Evolutionary conservation across 345 rosid genomes (phyloP), one percentile per base, ranked within the genome.

Genomic region (Turritis glabra): DNA sequence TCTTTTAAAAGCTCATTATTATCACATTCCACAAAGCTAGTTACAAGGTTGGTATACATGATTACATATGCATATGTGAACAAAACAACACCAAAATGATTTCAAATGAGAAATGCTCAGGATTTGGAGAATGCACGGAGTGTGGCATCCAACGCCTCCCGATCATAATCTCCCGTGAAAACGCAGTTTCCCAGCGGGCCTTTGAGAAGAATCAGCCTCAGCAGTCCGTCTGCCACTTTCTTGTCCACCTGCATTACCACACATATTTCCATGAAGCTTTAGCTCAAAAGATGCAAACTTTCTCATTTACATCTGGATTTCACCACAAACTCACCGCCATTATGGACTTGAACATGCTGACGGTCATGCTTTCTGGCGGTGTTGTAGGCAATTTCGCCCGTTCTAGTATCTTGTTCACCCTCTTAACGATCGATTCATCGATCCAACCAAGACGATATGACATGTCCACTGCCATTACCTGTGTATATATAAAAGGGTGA

Each of bases 391-490:
- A 79, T 67, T 89, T 95, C 3, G 97, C 92, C 64, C 79, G 84
- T 59, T 76, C 58, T 70, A 92, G 66, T 77, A 95, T 96, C 58
- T 79, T 82, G 63, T 80, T 72, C 30, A 87, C 87, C 60, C 97
- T 86, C 60, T 84, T 82, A 29, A 96, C 97, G 9, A 96, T 83
- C 3, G 93, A 85, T 44, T 87, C 84, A 29, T 96, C 98, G 27
- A 96, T 90, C 99, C 99, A 96, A 73, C 99, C 98, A 59, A 92
- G 98, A 69, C 97, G 94, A 80, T 88, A 80, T 64, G 99, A 95
- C 98, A 95, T 86, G 87, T 95, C 97, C 80, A 88, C 97, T 51
- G 99, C 99, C 99, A 96, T 92, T 52, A 92, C 93, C 98, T 94
- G 46, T 65, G 48, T 41, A 3, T 17, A 51, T 56, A 37, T 5